Conservation (phyloP, 106 monocot genomes). For the Dendrobium chrysotoxum region DNA sequence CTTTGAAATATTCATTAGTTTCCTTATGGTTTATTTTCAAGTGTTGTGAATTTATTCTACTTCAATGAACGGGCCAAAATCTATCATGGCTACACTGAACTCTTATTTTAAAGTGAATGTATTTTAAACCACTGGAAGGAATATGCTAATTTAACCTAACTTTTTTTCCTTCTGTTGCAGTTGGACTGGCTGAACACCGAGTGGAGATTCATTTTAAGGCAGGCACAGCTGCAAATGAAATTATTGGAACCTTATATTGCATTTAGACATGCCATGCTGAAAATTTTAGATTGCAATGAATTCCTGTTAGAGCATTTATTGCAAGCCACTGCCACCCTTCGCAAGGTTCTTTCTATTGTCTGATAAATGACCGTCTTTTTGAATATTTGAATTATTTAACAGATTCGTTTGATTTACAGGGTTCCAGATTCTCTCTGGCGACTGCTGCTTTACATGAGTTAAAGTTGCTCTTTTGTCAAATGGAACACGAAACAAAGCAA, state of each 20-base stretch:
- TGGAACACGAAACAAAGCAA: slow-evolving; percentile 25
- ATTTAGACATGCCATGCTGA: slow-evolving; percentile 78
- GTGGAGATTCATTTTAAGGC: slow-evolving; percentile 61
- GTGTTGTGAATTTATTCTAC: neutral
- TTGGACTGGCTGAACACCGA: slow-evolving; percentile 53
- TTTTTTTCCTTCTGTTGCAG: slow-evolving; percentile 20
- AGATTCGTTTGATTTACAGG: slow-evolving; percentile 37
- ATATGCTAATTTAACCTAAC: neutral
- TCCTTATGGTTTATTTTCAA: neutral
- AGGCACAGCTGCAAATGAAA: slow-evolving; percentile 64
- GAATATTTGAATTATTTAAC: slow-evolving; percentile 1
- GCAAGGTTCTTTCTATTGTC: slow-evolving; percentile 52
- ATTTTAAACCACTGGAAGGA: neutral
- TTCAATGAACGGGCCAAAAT: neutral
- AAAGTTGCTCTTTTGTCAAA: slow-evolving; percentile 60
- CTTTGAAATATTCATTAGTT: neutral
- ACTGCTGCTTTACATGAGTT: slow-evolving; percentile 88
- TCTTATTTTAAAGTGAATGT: neutral
- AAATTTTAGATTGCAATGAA: slow-evolving; percentile 77
- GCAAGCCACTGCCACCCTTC: slow-evolving; percentile 75
- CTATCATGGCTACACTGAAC: neutral
- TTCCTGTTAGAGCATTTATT: slow-evolving; percentile 60
- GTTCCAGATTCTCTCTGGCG: slow-evolving; percentile 77
- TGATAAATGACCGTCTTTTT: neutral
- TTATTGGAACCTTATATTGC: slow-evolving; percentile 85